Percentiles rank a stretch among this genome's conserved stretches.
Conservation (phyloP, 441 rosid species). For the Mallotus repandus region DNA sequence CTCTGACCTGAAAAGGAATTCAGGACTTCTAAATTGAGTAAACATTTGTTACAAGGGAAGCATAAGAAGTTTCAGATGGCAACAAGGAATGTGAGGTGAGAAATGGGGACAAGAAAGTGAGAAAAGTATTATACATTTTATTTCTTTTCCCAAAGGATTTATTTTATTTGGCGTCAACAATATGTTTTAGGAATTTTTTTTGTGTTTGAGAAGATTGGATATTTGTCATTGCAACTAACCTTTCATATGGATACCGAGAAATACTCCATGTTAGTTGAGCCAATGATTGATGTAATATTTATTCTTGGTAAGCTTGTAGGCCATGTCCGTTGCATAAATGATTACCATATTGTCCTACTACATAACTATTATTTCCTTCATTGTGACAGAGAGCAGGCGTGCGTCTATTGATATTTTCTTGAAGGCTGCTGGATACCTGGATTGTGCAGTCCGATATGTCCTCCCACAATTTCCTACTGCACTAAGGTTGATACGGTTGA, state of each 20-base stretch:
- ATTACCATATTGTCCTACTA: constrained; percentile 14
- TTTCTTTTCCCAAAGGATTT: not conserved
- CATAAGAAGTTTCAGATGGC: not conserved
- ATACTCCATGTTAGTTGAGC: not conserved
- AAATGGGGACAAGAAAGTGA: not conserved
- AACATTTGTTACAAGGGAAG: constrained; percentile 2
- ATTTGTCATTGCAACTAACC: too few relatives aligned
- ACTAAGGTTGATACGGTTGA: constrained; percentile 55
- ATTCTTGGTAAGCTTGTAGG: not conserved
- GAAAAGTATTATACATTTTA: not conserved
- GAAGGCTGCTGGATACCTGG: constrained; percentile 97
- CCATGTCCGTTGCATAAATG: not conserved
- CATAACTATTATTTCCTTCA: constrained; percentile 19
- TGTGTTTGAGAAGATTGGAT: not conserved
- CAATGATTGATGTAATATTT: not conserved
- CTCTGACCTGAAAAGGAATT: not conserved
- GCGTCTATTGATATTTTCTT: constrained; percentile 88
- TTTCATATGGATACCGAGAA: not conserved
- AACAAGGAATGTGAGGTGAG: not conserved
- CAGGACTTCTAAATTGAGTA: constrained; percentile 1
- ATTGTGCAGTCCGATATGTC: constrained; percentile 86
- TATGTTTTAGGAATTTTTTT: not conserved
- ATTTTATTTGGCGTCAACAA: too few relatives aligned
- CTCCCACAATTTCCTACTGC: constrained; percentile 79
- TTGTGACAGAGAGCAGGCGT: constrained; percentile 72